phyloP scores from a whole-genome alignment of 805 yeast species.

The Pichia membranifaciens region DNA sequence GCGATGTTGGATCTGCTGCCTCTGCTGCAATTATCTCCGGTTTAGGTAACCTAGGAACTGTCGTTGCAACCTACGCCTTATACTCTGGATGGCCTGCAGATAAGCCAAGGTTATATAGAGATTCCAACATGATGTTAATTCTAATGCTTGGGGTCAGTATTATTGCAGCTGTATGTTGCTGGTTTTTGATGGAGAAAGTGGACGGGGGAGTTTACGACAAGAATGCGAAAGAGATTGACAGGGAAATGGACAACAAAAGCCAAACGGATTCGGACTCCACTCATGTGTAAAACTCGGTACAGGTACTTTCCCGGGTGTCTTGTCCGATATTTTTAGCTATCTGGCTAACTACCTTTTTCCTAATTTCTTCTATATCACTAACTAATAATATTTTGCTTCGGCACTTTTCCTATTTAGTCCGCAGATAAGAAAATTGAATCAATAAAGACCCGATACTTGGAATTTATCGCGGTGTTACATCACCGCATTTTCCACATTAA shows the following conservation, averaged over 20 bases:
- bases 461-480: background rate
- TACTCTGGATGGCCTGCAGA: slow-evolving; percentile 88
- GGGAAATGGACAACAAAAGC: too few species aligned
- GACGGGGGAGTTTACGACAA: slow-evolving; percentile 17
- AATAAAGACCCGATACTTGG: too few species aligned
- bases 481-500: background rate
- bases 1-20: slow-evolving; percentile 81
- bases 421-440: too few species aligned
- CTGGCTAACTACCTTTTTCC: too few species aligned
- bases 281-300: too few species aligned
- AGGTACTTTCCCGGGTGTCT: too few species aligned
- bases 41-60: slow-evolving; percentile 81
- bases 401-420: too few species aligned
- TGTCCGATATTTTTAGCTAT: too few species aligned
- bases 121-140: slow-evolving; percentile 82
- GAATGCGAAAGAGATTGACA: slow-evolving; percentile 2
- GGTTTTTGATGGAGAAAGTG: slow-evolving; percentile 19
- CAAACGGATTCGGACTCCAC: too few species aligned
- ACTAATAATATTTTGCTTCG: too few species aligned
- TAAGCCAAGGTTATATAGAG: slow-evolving; percentile 47
- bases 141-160: slow-evolving; percentile 72
- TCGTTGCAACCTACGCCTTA: slow-evolving; percentile 77
- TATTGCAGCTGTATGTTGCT: slow-evolving; percentile 36
- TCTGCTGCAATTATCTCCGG: slow-evolving; percentile 82
- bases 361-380: too few species aligned